These are phyloP conservation scores for Phialocephala subalpina DNA, from an alignment of 2,329 filamentous ascomycete species.

Conservation along the genomic window DNA sequence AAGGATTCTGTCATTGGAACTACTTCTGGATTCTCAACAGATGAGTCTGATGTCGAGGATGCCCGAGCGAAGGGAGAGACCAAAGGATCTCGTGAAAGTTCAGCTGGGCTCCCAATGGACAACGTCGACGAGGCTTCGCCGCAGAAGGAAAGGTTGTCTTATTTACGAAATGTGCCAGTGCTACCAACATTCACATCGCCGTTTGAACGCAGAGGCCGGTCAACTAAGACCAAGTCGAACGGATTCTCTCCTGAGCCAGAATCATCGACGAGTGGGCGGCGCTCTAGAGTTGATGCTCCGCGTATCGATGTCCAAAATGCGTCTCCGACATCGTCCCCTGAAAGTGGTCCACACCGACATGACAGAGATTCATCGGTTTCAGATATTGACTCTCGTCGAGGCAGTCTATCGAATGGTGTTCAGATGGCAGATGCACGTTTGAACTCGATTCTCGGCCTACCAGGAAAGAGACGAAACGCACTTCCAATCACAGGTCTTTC, in stretches of 20 bases:
- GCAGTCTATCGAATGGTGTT: constrained; percentile 35
- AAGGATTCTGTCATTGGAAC: constrained; percentile 57
- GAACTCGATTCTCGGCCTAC: constrained; percentile 45
- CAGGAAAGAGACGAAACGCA: constrained; percentile 44
- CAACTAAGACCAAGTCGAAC: constrained; percentile 37
- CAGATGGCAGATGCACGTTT: constrained; percentile 41
- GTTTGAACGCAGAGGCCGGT: constrained; percentile 48
- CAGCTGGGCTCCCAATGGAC: constrained; percentile 26
- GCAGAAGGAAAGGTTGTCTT: constrained; percentile 33
- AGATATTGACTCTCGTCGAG: constrained; percentile 37
- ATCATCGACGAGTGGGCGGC: constrained; percentile 28
- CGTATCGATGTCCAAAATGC: constrained; percentile 54
- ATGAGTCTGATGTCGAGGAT: constrained; percentile 55
- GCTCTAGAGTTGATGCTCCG: constrained; percentile 49
- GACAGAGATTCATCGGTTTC: constrained; percentile 39
- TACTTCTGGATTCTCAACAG: constrained; percentile 53
- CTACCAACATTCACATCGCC: constrained; percentile 60
- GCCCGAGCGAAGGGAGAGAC: constrained; percentile 47
- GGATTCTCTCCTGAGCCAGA: constrained; percentile 43
- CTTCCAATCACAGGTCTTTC: constrained; percentile 56
- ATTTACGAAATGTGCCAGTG: constrained; percentile 47
- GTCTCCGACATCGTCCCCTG: constrained; percentile 43
- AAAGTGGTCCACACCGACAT: constrained; percentile 21
- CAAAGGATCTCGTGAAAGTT: constrained; percentile 51
- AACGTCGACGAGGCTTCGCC: constrained; percentile 29